Evolutionary conservation across 495 filamentous ascomycete species (phyloP), one percentile per base, ranked within the genome.

Genomic region (Neurospora sp.): DNA sequence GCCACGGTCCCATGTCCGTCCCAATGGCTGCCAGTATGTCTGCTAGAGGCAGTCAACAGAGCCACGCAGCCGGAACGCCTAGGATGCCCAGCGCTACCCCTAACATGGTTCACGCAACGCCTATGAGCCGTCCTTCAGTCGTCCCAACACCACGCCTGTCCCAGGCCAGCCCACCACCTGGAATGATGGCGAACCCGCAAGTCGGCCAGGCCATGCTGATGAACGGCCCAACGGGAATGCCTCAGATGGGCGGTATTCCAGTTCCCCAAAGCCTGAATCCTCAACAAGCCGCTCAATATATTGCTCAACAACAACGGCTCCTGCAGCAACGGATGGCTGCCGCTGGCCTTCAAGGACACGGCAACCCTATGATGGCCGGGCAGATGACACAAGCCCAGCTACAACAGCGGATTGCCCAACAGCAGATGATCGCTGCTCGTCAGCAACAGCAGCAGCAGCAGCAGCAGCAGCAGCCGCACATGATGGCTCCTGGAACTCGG

Each of bases 71-170:
- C 42, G 91, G 91, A 14, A 98, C 94, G 7, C 94, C 94, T 6
- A 89, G 93, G 73, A 91, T 96, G 85, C 86, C 88, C 10, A 91
- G 90, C 72, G 87, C 89, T 22, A 96, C 94, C 0, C 94, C 94
- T 16, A 91, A 90, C 72, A 90, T 95, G 85, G 81, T 85, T 20
- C 91, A 92, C 74, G 89, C 85, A 70, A 96, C 90, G 3, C 88
- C 91, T 0, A 88, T 91, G 20, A 90, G 90, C 79, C 89, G 90
- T 73, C 82, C 83, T 10, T 88, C 89, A 41, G 87, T 88, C 37
- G 91, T 91, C 31, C 89, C 91, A 9, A 92, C 89, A 16, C 89
- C 91, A 73, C 88, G 91, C 12, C 90, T 93, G 86, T 85, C 82
- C 45, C 92, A 93, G 76, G 88, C 86, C 42, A 94, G 91, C 77